phyloP scores from a whole-genome alignment of 1,284 basidiomycete species.

The Inonotus hispidus region DNA sequence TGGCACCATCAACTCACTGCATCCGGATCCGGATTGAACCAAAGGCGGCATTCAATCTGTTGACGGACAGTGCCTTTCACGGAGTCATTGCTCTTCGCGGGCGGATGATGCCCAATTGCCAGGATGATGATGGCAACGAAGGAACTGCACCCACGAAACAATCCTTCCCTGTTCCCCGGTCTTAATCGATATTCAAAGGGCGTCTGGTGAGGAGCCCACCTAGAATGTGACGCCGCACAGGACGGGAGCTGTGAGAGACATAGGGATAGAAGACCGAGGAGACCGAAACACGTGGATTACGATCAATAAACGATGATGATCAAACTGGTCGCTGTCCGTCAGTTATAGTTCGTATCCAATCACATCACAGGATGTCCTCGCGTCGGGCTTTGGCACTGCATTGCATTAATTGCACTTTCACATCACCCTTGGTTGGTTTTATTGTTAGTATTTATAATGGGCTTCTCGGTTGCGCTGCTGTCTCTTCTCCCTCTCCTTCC shows the following conservation, averaged over 20 bases:
- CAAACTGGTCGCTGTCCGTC: not conserved
- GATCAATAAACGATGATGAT: not conserved
- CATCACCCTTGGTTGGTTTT: not conserved
- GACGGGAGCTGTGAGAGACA: not conserved
- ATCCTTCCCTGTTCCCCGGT: too few relatives aligned
- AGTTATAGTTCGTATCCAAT: not conserved
- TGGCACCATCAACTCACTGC: too few relatives aligned
- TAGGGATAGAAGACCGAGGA: not conserved
- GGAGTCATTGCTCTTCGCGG: too few relatives aligned
- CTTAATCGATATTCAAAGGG: too few relatives aligned
- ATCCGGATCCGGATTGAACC: too few relatives aligned
- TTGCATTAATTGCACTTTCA: not conserved
- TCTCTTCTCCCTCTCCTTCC: not conserved
- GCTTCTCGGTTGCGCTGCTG: not conserved
- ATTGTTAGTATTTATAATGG: not conserved
- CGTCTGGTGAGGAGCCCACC: too few relatives aligned
- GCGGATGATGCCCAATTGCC: too few relatives aligned
- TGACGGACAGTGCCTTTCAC: too few relatives aligned
- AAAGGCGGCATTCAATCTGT: too few relatives aligned
- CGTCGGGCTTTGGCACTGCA: not conserved
- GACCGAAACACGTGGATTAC: constrained; percentile 1
- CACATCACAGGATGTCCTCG: not conserved
- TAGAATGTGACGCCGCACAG: not conserved
- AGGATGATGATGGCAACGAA: too few relatives aligned
- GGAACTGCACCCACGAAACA: too few relatives aligned